phyloP scores from a whole-genome alignment of 202 grass and related monocot species.

The Miscanthus sacchariflorus region DNA sequence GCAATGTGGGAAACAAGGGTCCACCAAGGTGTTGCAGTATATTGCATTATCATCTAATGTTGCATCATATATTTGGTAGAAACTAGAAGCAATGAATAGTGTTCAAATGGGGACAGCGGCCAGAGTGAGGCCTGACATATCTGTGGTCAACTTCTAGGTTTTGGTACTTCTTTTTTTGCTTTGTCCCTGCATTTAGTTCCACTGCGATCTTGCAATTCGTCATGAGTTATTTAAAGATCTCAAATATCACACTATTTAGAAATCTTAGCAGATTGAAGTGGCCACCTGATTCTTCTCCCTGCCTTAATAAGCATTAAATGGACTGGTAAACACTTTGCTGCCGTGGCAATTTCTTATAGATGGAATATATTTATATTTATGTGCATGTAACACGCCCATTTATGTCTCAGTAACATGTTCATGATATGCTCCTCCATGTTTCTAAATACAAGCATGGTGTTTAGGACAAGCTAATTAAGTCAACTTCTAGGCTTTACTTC shows the following conservation, averaged over 20 bases:
- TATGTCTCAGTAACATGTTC: background rate
- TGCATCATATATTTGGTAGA: background rate
- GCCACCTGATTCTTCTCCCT: background rate
- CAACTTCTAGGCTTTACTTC: background rate
- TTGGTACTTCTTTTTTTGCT: background rate
- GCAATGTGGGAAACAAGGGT: background rate
- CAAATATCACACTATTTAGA: background rate
- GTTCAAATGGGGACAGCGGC: background rate
- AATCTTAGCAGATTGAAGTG: conserved; percentile 11
- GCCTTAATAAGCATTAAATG: background rate
- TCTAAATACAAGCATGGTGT: background rate
- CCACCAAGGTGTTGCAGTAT: background rate
- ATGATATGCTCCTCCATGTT: background rate
- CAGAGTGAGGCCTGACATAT: background rate
- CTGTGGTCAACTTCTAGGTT: background rate
- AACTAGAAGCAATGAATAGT: background rate
- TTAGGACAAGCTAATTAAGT: background rate
- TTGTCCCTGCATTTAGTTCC: background rate
- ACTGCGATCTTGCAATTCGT: background rate
- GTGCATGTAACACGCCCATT: background rate
- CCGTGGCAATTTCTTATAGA: background rate
- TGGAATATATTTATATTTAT: background rate
- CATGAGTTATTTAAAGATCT: background rate
- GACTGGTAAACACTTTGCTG: background rate
- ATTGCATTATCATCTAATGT: background rate